Conservation (phyloP, 2,329 filamentous ascomycete species). For the Coniella vitis region DNA sequence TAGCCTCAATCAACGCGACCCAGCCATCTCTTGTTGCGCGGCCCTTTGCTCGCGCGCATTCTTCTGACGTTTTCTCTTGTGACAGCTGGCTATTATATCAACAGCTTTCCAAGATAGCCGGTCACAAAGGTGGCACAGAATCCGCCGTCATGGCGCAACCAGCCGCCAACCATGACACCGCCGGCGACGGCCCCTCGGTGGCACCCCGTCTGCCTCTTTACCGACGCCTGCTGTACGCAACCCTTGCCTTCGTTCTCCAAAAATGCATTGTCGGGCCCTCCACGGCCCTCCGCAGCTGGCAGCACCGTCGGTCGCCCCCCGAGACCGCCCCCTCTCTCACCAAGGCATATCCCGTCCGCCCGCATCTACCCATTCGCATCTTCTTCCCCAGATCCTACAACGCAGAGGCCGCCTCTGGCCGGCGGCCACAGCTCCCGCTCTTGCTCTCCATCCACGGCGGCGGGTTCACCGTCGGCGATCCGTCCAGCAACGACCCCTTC, state of each 20-base stretch:
- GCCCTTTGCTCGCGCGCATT: too few relatives aligned
- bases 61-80: too few relatives aligned
- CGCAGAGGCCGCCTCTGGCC: slow-evolving; percentile 8
- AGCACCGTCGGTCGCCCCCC: neutral
- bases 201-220: slow-evolving; percentile 1
- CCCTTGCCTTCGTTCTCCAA: slow-evolving; percentile 4
- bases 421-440: slow-evolving; percentile 29
- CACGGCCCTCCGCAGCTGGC: slow-evolving; percentile 6
- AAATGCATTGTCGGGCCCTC: neutral
- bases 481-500: slow-evolving; percentile 39
- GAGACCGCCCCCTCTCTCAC: slow-evolving; percentile 2
- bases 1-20: neutral
- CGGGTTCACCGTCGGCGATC: slow-evolving; percentile 38
- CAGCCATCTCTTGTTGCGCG: neutral
- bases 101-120: too few relatives aligned
- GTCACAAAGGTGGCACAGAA: too few relatives aligned
- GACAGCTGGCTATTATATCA: too few relatives aligned
- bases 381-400: slow-evolving; percentile 33
- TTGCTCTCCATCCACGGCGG: slow-evolving; percentile 47
- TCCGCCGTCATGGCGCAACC: neutral
- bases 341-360: slow-evolving; percentile 9
- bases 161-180: neutral
- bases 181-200: neutral
- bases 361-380: slow-evolving; percentile 21
- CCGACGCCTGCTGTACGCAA: neutral